These are phyloP conservation scores for Aspergillus coremiiformis DNA, from an alignment of 495 filamentous ascomycete genomes.

Conservation along the genomic window DNA sequence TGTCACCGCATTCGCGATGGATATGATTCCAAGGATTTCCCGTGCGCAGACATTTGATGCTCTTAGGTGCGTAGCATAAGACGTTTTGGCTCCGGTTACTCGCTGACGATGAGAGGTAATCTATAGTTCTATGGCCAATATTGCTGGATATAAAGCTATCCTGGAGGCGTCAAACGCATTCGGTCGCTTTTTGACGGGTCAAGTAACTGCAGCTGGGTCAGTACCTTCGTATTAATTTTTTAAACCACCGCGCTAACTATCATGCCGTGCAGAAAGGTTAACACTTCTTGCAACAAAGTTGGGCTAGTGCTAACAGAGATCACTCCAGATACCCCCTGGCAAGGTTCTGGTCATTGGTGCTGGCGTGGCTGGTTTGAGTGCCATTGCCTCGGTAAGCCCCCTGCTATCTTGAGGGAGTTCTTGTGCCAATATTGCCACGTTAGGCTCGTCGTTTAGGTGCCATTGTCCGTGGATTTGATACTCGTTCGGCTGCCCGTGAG, in stretches of 20 bases:
- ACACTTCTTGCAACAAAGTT: conserved; percentile 4
- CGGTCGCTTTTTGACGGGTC: conserved; percentile 73
- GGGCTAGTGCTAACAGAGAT: not conserved
- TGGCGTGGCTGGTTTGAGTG: conserved; percentile 72
- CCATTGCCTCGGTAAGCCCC: conserved; percentile 56
- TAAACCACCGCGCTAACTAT: conserved; percentile 1
- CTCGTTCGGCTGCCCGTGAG: conserved; percentile 67
- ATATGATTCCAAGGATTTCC: conserved; percentile 76
- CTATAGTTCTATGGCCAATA: conserved; percentile 71
- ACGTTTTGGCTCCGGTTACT: not conserved
- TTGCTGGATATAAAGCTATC: conserved; percentile 79
- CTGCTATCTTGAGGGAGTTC: not conserved
- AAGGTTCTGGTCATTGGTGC: conserved; percentile 80
- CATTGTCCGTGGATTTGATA: conserved; percentile 78
- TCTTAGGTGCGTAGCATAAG: conserved; percentile 33
- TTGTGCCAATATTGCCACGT: not conserved
- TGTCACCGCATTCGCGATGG: conserved; percentile 71
- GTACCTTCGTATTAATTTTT: not conserved
- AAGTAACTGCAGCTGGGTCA: conserved; percentile 70
- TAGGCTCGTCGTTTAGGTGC: conserved; percentile 68
- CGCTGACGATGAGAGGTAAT: not conserved
- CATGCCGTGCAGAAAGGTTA: conserved; percentile 4
- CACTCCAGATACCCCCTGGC: conserved; percentile 62
- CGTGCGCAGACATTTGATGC: conserved; percentile 77
- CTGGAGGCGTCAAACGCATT: conserved; percentile 77